Conservation (phyloP, 768 basidiomycete species). For the Naganishia randhawae region DNA sequence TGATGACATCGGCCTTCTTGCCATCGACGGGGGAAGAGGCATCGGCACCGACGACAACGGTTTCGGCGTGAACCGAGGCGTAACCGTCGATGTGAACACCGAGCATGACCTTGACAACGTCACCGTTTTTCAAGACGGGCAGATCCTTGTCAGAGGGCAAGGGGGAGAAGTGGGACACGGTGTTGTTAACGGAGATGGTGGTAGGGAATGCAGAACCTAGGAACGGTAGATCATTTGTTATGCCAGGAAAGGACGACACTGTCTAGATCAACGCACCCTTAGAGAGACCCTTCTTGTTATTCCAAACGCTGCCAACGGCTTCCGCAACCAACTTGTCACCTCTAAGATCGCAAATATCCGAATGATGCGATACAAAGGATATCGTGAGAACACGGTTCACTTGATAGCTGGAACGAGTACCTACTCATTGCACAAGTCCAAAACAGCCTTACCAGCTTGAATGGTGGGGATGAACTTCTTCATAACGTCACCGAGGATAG, state of each 20-base stretch:
- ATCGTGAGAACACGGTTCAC: not conserved
- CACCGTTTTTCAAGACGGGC: slow-evolving; percentile 58
- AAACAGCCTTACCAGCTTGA: slow-evolving; percentile 73
- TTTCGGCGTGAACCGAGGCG: slow-evolving; percentile 88
- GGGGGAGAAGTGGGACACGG: slow-evolving; percentile 94
- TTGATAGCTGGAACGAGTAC: slow-evolving; percentile 25
- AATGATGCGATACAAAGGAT: not conserved
- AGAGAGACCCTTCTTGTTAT: slow-evolving; percentile 66
- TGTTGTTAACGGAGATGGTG: slow-evolving; percentile 87
- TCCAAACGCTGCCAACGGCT: slow-evolving; percentile 78
- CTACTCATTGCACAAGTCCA: slow-evolving; percentile 79
- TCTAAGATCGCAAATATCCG: not conserved
- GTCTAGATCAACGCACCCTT: not conserved
- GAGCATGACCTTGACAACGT: slow-evolving; percentile 92
- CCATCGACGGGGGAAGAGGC: slow-evolving; percentile 72
- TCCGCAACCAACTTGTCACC: slow-evolving; percentile 91
- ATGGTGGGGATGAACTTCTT: slow-evolving; percentile 74
- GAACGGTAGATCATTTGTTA: slow-evolving; percentile 1
- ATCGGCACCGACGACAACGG: slow-evolving; percentile 79
- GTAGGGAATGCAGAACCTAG: slow-evolving; percentile 81
- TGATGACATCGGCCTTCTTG: slow-evolving; percentile 80
- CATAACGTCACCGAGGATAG: slow-evolving; percentile 78
- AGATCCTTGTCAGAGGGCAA: slow-evolving; percentile 64
- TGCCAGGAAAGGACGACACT: not conserved
- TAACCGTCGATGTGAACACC: slow-evolving; percentile 98